Percentiles rank a stretch among this genome's conserved stretches.
Conservation (phyloP, 2,329 filamentous ascomycete genomes). For the Claviceps quebecensis region DNA sequence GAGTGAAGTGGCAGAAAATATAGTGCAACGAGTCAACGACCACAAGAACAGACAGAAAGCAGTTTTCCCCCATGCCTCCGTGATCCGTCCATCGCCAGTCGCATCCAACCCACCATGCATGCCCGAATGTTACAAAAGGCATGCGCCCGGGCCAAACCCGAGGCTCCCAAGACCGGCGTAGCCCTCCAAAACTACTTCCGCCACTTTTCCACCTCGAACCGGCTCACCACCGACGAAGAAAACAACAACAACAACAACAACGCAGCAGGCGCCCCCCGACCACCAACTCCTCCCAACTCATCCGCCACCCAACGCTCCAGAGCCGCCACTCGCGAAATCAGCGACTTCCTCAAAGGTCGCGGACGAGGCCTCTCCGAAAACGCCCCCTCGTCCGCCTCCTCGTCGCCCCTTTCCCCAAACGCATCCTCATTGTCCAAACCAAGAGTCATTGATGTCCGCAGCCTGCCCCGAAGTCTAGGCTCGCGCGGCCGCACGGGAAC, state of each 20-base stretch:
- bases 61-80: background rate
- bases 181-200: slow-evolving; percentile 16
- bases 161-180: slow-evolving; percentile 18
- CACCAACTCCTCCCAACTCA: slow-evolving; percentile 2
- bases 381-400: too few relatives aligned
- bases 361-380: too few relatives aligned
- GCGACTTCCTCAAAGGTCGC: slow-evolving; percentile 13
- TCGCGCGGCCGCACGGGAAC: slow-evolving; percentile 14
- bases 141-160: slow-evolving; percentile 21
- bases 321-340: slow-evolving; percentile 22
- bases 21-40: background rate
- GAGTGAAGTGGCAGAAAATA: background rate
- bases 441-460: slow-evolving; percentile 26
- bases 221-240: slow-evolving; percentile 4
- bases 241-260: too few relatives aligned
- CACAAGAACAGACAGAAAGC: background rate
- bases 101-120: slow-evolving; percentile 18
- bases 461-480: slow-evolving; percentile 18
- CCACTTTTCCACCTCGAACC: slow-evolving; percentile 22
- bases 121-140: slow-evolving; percentile 24
- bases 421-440: slow-evolving; percentile 9
- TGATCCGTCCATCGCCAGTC: slow-evolving; percentile 2
- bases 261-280: too few relatives aligned
- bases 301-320: slow-evolving; percentile 18
- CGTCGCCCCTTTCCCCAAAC: background rate